A percentile compares a stretch with the other conserved stretches of the same genome.
Conservation (phyloP, 2,329 filamentous ascomycete species). For the Fusarium staphyleae region DNA sequence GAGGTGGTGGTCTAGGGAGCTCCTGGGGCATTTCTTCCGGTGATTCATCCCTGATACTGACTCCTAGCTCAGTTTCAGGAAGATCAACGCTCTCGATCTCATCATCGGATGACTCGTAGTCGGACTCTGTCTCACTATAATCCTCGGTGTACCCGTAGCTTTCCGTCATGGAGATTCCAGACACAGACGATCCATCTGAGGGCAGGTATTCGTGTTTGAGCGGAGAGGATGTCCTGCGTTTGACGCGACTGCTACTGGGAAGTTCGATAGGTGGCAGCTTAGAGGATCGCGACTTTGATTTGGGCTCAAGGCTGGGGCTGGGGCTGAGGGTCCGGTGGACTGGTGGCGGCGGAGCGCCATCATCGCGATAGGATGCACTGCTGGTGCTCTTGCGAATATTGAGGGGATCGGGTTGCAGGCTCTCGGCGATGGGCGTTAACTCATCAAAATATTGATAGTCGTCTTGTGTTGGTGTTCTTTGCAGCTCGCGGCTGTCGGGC, state of each 20-base stretch:
- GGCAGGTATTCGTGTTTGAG: constrained; percentile 97
- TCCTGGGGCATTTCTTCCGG: constrained; percentile 10
- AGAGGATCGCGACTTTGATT: constrained; percentile 32
- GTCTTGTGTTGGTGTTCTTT: constrained; percentile 50
- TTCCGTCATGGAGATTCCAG: constrained; percentile 63
- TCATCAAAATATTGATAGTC: constrained; percentile 40
- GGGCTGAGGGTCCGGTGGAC: constrained; percentile 55
- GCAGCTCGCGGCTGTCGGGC: constrained; percentile 32
- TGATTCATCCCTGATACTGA: constrained; percentile 57
- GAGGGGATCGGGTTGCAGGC: constrained; percentile 49
- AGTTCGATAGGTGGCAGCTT: constrained; percentile 58
- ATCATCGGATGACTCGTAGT: constrained; percentile 57
- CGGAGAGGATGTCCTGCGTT: constrained; percentile 85
- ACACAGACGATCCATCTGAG: constrained; percentile 71
- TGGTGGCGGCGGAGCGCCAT: constrained; percentile 63
- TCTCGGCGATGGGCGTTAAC: constrained; percentile 47
- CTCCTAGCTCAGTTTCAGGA: constrained; percentile 64
- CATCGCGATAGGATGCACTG: constrained; percentile 54
- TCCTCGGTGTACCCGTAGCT: constrained; percentile 54
- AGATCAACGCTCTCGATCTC: constrained; percentile 68
- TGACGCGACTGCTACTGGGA: constrained; percentile 54
- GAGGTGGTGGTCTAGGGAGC: constrained; percentile 34
- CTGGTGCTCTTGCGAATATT: constrained; percentile 45
- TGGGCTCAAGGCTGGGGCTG: constrained; percentile 43
- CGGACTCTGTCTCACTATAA: constrained; percentile 60